Conservation (phyloP, 73 alveolate species). For the Paraurostyla sp. region DNA sequence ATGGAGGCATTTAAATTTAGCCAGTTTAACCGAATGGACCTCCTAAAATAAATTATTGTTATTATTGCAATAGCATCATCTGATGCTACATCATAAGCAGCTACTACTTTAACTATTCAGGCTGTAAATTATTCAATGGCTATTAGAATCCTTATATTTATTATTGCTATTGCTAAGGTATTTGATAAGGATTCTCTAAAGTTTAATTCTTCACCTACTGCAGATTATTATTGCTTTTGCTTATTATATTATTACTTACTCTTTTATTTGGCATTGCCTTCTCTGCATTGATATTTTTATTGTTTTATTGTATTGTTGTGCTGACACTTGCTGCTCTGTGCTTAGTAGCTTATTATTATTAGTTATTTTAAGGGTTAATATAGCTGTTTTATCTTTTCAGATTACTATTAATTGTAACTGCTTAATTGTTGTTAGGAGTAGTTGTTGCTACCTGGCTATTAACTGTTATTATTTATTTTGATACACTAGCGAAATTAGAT, state of each 20-base stretch:
- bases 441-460: too few relatives aligned
- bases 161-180: too few relatives aligned
- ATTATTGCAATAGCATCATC: constrained; percentile 30
- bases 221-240: too few relatives aligned
- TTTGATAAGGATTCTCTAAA: too few relatives aligned
- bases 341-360: not conserved
- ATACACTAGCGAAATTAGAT: constrained; percentile 32
- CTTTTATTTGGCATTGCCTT: too few relatives aligned
- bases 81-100: constrained; percentile 51
- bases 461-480: constrained; percentile 15
- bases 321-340: constrained; percentile 26
- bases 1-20: constrained; percentile 32
- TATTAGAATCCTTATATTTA: too few relatives aligned
- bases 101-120: constrained; percentile 39
- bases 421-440: too few relatives aligned
- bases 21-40: too few relatives aligned
- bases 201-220: too few relatives aligned
- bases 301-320: not conserved
- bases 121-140: too few relatives aligned
- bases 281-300: too few relatives aligned
- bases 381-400: not conserved
- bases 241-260: too few relatives aligned
- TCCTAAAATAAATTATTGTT: constrained; percentile 38
- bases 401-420: not conserved
- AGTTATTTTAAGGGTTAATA: not conserved